Conservation (phyloP, 352 stramenopile species). For the Globisporangium rhizosaccharum region DNA sequence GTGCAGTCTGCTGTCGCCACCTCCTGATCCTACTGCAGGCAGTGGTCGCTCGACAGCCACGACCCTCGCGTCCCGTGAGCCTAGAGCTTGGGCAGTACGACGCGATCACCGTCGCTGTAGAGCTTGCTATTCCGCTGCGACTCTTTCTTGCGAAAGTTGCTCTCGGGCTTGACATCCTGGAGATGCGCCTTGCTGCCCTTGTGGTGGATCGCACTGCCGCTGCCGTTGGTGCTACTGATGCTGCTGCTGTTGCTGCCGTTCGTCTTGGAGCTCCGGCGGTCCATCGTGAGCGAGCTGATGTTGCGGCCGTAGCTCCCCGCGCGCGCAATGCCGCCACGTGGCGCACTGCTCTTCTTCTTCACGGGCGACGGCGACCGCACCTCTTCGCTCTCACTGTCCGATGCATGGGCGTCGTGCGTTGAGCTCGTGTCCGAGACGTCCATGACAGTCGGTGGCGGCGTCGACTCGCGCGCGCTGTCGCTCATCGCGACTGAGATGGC, state of each 20-base stretch:
- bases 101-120: constrained; percentile 24
- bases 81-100: constrained; percentile 52
- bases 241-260: constrained; percentile 6
- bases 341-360: constrained; percentile 59
- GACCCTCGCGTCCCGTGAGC: background rate
- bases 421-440: constrained; percentile 9
- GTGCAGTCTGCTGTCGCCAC: background rate
- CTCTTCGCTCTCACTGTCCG: constrained; percentile 26
- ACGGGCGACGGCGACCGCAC: constrained; percentile 36
- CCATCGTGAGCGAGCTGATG: constrained; percentile 24
- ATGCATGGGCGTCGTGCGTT: constrained; percentile 19
- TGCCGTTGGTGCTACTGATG: background rate
- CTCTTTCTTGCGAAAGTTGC: constrained; percentile 29
- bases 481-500: constrained; percentile 29
- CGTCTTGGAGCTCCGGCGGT: constrained; percentile 43
- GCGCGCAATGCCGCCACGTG: constrained; percentile 22
- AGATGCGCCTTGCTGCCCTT: constrained; percentile 13
- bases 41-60: no score
- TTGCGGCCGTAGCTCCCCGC: constrained; percentile 29
- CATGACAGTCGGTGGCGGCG: constrained; percentile 7
- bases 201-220: background rate
- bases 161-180: constrained; percentile 10
- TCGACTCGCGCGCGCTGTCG: constrained; percentile 14
- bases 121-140: constrained; percentile 43
- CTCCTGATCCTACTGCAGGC: background rate